Percentiles rank a stretch among this genome's conserved stretches.
Conservation (phyloP, 148 eudicot species). For the Fagopyrum tataricum region DNA sequence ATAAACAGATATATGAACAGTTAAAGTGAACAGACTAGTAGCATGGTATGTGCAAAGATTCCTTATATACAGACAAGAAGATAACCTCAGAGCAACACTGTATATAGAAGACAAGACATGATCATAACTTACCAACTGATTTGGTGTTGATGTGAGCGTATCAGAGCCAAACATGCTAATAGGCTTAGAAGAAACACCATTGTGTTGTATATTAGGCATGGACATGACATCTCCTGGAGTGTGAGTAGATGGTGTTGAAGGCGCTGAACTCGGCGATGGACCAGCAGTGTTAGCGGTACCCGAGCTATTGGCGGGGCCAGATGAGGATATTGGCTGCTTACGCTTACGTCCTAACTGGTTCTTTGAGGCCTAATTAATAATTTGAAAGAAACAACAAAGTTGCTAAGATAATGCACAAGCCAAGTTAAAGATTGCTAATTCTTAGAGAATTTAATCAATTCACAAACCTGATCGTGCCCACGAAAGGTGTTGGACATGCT, state of each 20-base stretch:
- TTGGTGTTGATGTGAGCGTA: constrained; percentile 37
- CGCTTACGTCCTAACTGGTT: constrained; percentile 79
- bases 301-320: constrained; percentile 91
- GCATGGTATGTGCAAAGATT: not conserved
- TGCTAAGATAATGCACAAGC: not conserved
- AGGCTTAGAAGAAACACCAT: constrained; percentile 49
- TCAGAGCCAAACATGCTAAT: constrained; percentile 35
- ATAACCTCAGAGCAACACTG: not conserved
- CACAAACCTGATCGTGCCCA: constrained; percentile 60
- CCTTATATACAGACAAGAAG: not conserved
- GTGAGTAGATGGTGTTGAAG: constrained; percentile 92
- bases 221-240: constrained; percentile 86
- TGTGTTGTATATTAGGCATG: constrained; percentile 53
- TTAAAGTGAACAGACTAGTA: not conserved
- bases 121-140: constrained; percentile 39
- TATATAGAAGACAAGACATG: not conserved
- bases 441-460: not conserved
- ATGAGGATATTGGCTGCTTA: constrained; percentile 83
- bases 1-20: not conserved
- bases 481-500: constrained; percentile 54
- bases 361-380: constrained; percentile 50
- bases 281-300: constrained; percentile 95
- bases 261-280: constrained; percentile 92
- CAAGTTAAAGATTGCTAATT: not conserved
- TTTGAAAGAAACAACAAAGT: not conserved